Conservation (phyloP, 2,329 filamentous ascomycete species). For the Coniochaeta sp. region DNA sequence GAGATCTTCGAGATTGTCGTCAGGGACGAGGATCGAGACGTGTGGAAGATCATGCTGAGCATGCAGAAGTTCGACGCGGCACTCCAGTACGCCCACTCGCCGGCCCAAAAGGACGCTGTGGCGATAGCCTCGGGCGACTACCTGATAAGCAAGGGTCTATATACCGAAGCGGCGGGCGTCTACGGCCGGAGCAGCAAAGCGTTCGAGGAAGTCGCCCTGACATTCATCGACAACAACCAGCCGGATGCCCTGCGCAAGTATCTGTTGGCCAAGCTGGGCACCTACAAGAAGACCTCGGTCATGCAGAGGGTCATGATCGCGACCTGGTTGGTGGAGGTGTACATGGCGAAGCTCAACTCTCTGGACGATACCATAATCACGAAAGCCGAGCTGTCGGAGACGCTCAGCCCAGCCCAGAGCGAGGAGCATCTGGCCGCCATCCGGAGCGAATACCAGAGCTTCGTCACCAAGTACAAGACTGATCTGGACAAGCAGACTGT, state of each 20-base stretch:
- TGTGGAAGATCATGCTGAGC: constrained; percentile 90
- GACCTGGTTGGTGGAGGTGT: constrained; percentile 90
- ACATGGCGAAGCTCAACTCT: constrained; percentile 94
- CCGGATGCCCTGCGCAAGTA: constrained; percentile 89
- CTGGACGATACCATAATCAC: constrained; percentile 92
- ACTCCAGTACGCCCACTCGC: constrained; percentile 73
- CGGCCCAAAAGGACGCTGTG: constrained; percentile 80
- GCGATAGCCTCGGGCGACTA: constrained; percentile 89
- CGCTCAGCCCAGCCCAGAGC: constrained; percentile 62
- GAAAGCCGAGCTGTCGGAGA: constrained; percentile 71
- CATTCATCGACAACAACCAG: constrained; percentile 83
- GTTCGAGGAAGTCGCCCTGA: constrained; percentile 90
- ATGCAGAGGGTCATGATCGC: constrained; percentile 97
- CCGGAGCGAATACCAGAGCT: constrained; percentile 78
- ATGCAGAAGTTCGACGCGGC: constrained; percentile 84
- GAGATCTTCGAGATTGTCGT: constrained; percentile 94
- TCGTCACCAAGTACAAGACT: constrained; percentile 74
- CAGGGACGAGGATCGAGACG: constrained; percentile 81
- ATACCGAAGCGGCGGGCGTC: constrained; percentile 76
- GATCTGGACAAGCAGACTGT: constrained; percentile 88
- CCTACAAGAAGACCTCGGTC: constrained; percentile 70
- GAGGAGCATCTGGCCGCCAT: constrained; percentile 64
- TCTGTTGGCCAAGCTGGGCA: constrained; percentile 72
- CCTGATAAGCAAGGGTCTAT: constrained; percentile 74
- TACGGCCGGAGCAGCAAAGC: constrained; percentile 95